phyloP scores from a whole-genome alignment of 2,329 filamentous ascomycete genomes.

The Colletotrichum trifolii region DNA sequence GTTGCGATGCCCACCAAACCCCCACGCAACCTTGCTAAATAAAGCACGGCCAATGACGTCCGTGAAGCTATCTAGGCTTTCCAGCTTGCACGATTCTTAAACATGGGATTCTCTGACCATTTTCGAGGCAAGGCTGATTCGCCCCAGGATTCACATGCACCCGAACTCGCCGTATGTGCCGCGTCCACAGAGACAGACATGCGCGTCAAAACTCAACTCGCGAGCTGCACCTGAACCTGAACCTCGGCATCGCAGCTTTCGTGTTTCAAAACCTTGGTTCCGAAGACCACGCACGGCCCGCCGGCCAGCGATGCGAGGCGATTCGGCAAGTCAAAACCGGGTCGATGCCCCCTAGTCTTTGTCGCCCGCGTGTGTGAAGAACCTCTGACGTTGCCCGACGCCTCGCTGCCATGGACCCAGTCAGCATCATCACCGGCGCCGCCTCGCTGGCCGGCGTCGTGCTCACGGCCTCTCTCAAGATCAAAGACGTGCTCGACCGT shows the following conservation, averaged over 20 bases:
- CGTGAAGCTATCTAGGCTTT: too few species aligned
- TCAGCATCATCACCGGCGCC: conserved; percentile 39
- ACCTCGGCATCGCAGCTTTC: conserved; percentile 6
- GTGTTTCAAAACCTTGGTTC: conserved; percentile 6
- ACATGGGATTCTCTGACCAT: too few species aligned
- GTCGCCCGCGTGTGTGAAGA: background rate
- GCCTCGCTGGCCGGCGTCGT: conserved; percentile 29
- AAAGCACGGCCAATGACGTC: too few species aligned
- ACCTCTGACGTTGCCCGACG: background rate
- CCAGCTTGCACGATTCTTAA: too few species aligned
- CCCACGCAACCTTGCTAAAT: too few species aligned
- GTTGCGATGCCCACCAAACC: too few species aligned
- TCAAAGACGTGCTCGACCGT: conserved; percentile 27
- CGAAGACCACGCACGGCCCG: background rate
- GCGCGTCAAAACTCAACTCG: conserved; percentile 10
- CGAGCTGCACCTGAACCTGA: background rate
- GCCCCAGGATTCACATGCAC: background rate
- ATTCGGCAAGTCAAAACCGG: background rate
- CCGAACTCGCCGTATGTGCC: background rate
- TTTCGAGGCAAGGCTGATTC: too few species aligned
- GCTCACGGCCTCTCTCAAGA: conserved; percentile 28
- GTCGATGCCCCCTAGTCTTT: background rate
- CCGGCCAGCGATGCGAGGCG: background rate
- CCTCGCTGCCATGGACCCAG: conserved; percentile 40
- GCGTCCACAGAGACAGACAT: background rate